phyloP scores from a whole-genome alignment of 1,284 basidiomycete species.

The Puccinia triticina region DNA sequence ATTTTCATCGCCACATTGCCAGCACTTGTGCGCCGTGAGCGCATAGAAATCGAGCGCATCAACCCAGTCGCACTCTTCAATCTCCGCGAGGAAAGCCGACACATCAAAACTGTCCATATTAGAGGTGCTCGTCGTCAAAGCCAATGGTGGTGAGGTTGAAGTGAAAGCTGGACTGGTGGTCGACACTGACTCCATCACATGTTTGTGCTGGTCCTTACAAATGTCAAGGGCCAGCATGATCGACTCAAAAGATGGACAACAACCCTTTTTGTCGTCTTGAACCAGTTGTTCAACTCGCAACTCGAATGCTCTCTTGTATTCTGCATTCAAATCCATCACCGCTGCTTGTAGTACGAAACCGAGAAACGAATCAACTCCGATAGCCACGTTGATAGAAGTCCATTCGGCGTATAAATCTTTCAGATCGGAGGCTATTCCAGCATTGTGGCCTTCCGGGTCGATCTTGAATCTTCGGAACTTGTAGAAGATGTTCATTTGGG shows the following conservation, averaged over 20 bases:
- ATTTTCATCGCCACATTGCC: not conserved
- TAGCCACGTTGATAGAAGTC: not conserved
- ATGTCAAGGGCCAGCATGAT: not conserved
- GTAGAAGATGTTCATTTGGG: slow-evolving; percentile 4
- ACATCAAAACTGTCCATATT: not conserved
- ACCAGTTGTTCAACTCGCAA: not conserved
- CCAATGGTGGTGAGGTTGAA: not conserved
- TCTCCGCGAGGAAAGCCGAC: not conserved
- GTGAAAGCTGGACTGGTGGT: too few species aligned
- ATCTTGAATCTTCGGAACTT: not conserved
- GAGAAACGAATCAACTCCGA: not conserved
- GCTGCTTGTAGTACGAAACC: not conserved
- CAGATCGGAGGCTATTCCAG: not conserved
- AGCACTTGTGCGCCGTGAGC: not conserved
- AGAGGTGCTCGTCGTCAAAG: not conserved
- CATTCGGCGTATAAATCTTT: not conserved
- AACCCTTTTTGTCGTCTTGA: not conserved
- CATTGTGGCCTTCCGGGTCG: not conserved
- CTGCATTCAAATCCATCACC: not conserved
- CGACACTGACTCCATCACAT: too few species aligned
- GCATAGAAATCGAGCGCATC: not conserved
- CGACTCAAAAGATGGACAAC: not conserved
- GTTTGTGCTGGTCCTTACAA: not conserved
- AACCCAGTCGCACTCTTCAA: not conserved
- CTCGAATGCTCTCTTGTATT: not conserved